Evolutionary conservation across 805 yeast species (phyloP).

Genomic region (Wickerhamomyces bisporus): DNA sequence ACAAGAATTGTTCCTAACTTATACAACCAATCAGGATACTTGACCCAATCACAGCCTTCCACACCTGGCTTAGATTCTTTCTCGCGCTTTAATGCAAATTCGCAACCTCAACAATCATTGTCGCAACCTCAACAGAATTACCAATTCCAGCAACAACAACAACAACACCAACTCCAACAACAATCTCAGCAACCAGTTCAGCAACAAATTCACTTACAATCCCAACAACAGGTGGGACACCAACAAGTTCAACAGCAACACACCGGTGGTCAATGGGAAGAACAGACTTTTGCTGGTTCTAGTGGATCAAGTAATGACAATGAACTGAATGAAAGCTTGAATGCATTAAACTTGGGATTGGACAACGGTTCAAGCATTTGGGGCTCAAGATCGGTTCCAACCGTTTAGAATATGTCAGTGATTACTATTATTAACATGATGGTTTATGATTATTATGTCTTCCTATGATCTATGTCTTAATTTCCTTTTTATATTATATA

Average conservation of each 20-base stretch:
- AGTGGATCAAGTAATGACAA: conserved; percentile 12
- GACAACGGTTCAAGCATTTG: conserved; percentile 24
- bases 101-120: conserved; percentile 8
- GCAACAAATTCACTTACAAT: conserved; percentile 2
- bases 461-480: not conserved
- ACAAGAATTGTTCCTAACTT: conserved; percentile 19
- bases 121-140: conserved; percentile 1
- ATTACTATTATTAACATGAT: no score
- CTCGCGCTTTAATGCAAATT: conserved; percentile 18
- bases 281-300: conserved; percentile 3
- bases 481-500: not conserved
- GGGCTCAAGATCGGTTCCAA: conserved; percentile 19
- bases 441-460: conserved; percentile 1
- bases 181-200: conserved; percentile 10
- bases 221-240: not conserved
- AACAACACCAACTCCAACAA: conserved; percentile 8
- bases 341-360: conserved; percentile 19
- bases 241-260: conserved; percentile 6
- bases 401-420: no score
- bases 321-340: conserved; percentile 22
- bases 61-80: conserved; percentile 26
- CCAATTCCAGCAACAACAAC: conserved; percentile 5
- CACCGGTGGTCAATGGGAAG: conserved; percentile 2
- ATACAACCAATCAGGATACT: conserved; percentile 11
- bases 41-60: conserved; percentile 25